Conservation (phyloP, 108 stramenopile species). For the Discostella stelligeroides region DNA sequence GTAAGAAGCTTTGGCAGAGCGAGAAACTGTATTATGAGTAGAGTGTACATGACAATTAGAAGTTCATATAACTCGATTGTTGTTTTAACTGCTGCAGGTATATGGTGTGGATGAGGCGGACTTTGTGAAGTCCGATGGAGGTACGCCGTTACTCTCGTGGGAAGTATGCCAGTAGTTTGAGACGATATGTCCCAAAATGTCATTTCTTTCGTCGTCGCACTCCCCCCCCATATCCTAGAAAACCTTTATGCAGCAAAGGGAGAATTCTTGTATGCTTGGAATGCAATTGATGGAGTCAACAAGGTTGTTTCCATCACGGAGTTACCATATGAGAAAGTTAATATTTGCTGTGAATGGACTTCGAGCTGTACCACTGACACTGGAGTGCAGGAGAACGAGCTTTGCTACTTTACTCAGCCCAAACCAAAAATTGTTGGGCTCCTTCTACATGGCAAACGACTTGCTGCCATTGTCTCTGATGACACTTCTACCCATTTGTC, state of each 20-base stretch:
- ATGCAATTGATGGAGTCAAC: constrained; percentile 28
- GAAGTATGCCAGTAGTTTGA: too few species aligned
- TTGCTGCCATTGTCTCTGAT: constrained; percentile 51
- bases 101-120: constrained; percentile 57
- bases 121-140: constrained; percentile 50
- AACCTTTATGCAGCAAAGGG: constrained; percentile 37
- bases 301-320: constrained; percentile 39
- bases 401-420: constrained; percentile 38
- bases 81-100: constrained; percentile 7
- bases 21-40: too few species aligned
- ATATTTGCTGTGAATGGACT: constrained; percentile 6
- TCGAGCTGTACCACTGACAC: constrained; percentile 9
- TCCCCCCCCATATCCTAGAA: background rate
- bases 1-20: too few species aligned
- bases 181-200: too few species aligned
- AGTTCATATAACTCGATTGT: too few species aligned
- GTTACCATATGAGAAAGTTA: constrained; percentile 41
- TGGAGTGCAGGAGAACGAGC: background rate
- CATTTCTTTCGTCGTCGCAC: background rate
- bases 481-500: too few species aligned
- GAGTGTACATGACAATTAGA: too few species aligned
- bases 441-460: constrained; percentile 38
- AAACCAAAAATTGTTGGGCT: constrained; percentile 44
- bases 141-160: background rate
- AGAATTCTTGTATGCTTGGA: constrained; percentile 32